These are phyloP conservation scores for Austroboletus olivaceoglutinosus DNA, from an alignment of 1,284 basidiomycete species.

Conservation along the genomic window DNA sequence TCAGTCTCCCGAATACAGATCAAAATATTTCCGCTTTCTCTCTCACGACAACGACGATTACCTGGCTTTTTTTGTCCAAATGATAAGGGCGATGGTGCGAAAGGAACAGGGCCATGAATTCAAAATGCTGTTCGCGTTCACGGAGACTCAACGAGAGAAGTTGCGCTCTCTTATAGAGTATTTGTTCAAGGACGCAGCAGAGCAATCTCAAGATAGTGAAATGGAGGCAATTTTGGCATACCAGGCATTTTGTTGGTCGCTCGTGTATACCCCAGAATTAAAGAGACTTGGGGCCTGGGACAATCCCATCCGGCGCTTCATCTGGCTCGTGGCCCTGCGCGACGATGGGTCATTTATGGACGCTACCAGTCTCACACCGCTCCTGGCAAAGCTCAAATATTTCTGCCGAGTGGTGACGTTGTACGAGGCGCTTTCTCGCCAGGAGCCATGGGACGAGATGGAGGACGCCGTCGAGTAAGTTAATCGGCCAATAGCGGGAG, in stretches of 20 bases:
- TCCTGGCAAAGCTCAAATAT: conserved; percentile 11
- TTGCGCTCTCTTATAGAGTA: neutral
- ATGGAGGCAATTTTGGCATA: neutral
- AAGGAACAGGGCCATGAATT: conserved; percentile 4
- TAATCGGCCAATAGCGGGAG: neutral
- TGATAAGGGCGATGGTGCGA: conserved; percentile 7
- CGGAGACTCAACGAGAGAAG: neutral
- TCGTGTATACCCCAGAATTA: neutral
- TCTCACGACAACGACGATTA: conserved; percentile 2
- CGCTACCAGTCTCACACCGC: neutral
- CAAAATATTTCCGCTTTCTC: conserved; percentile 5
- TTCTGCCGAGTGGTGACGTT: conserved; percentile 1
- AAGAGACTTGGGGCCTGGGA: neutral
- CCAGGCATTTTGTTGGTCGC: conserved; percentile 9
- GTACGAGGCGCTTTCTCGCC: neutral
- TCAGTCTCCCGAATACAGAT: neutral
- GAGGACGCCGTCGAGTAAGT: conserved; percentile 1
- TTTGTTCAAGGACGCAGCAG: neutral
- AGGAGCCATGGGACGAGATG: neutral
- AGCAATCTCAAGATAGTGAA: neutral
- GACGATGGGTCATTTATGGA: conserved; percentile 7
- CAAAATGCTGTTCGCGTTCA: neutral
- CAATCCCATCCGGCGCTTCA: neutral
- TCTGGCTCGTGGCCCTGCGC: conserved; percentile 10
- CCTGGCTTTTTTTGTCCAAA: conserved; percentile 2